phyloP scores from a whole-genome alignment of 208 protist genomes.

The Leishmania gerbilli region DNA sequence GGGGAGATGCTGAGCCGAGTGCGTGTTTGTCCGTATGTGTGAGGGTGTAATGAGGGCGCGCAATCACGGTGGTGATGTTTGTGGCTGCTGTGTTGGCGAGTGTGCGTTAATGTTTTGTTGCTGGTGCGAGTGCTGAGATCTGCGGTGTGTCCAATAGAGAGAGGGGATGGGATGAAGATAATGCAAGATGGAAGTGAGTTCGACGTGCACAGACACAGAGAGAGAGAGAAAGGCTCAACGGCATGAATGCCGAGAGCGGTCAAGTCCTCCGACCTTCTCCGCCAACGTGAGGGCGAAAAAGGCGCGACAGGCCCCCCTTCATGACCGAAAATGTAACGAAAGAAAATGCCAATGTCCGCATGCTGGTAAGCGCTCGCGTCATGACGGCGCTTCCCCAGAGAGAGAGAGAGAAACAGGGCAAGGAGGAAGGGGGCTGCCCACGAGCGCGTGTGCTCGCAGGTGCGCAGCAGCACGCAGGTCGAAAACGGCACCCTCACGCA shows the following conservation, averaged over 20 bases:
- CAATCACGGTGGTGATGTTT: background rate
- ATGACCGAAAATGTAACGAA: no score
- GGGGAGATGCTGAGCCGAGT: background rate
- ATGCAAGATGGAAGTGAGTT: background rate
- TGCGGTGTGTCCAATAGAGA: background rate
- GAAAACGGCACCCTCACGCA: background rate
- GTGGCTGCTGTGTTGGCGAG: background rate
- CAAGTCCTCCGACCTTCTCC: background rate
- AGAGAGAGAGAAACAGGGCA: background rate
- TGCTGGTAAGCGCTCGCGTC: no score
- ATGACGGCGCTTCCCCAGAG: background rate
- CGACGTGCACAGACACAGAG: background rate
- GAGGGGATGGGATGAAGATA: background rate
- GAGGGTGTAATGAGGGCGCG: background rate
- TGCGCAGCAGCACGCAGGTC: background rate
- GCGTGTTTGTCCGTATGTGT: background rate
- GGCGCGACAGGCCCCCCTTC: background rate
- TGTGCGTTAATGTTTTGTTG: background rate
- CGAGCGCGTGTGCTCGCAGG: background rate
- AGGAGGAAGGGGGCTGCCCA: background rate
- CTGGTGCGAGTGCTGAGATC: background rate
- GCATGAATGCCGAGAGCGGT: background rate
- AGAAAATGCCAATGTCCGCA: background rate
- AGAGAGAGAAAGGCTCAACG: background rate
- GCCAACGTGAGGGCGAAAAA: background rate